These are phyloP conservation scores for Podaxis sp. DNA, from an alignment of 768 basidiomycete species.

Conservation along the genomic window DNA sequence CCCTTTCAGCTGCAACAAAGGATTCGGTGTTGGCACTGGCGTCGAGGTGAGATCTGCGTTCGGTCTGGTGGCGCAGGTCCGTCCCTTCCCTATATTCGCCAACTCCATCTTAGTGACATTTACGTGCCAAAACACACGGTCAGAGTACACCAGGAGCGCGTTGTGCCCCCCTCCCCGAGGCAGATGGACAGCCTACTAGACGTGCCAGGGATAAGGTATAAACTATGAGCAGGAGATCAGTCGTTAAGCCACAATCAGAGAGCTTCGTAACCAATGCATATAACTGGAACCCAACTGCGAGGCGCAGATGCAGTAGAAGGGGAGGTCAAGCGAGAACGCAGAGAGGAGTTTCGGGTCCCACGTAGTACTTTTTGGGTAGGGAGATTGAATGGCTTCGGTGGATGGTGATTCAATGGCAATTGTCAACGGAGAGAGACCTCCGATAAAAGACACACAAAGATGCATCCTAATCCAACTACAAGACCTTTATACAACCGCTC, in stretches of 20 bases:
- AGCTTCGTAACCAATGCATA: conserved; percentile 36
- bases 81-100: no score
- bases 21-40: no score
- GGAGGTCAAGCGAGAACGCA: conserved; percentile 35
- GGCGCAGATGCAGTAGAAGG: conserved; percentile 38
- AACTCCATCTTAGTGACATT: no score
- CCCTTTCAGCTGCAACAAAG: no score
- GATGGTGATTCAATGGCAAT: conserved; percentile 16
- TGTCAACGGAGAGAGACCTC: conserved; percentile 12
- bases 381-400: conserved; percentile 20
- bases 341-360: conserved; percentile 24
- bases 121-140: conserved; percentile 33
- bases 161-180: conserved; percentile 66
- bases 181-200: conserved; percentile 68
- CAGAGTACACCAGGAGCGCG: conserved; percentile 72
- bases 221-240: conserved; percentile 38
- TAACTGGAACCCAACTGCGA: conserved; percentile 79
- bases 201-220: conserved; percentile 82
- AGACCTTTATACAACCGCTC: conserved; percentile 23
- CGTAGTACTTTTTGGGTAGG: conserved; percentile 22
- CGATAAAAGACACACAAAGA: conserved; percentile 42
- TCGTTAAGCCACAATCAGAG: neutral
- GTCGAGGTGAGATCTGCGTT: no score
- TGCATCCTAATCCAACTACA: conserved; percentile 43
- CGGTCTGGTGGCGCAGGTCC: no score